Percentiles rank a stretch among this genome's conserved stretches.
Evolutionary conservation across 2,329 filamentous ascomycete species (phyloP).

Genomic region (Magnaporthiopsis incrustans): DNA sequence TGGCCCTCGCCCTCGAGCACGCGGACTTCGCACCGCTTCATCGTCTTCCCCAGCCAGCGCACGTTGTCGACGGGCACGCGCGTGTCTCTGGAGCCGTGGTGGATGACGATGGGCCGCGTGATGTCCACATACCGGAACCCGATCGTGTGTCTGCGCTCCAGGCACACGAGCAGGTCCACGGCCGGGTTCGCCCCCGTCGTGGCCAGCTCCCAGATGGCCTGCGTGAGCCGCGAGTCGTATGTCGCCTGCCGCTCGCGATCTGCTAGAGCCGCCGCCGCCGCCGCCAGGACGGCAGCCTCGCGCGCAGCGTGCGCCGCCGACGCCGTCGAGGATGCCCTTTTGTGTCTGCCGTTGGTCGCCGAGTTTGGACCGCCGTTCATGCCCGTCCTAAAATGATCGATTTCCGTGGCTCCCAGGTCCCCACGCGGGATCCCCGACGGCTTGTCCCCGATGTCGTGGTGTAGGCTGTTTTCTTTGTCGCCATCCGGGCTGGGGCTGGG

Average conservation of each 20-base stretch:
- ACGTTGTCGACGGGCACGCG: constrained; percentile 94
- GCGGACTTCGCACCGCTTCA: constrained; percentile 86
- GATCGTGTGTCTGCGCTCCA: constrained; percentile 84
- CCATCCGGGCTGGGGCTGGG: constrained; percentile 18
- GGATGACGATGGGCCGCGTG: constrained; percentile 81
- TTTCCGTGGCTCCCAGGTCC: constrained; percentile 30
- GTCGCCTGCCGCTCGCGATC: constrained; percentile 64
- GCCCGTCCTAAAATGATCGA: constrained; percentile 36
- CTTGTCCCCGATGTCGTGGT: constrained; percentile 20
- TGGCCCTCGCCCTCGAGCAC: constrained; percentile 89
- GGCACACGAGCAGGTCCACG: constrained; percentile 83
- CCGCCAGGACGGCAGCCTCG: constrained; percentile 33
- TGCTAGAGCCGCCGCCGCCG: constrained; percentile 52
- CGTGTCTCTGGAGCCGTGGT: constrained; percentile 85
- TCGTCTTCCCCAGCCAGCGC: constrained; percentile 86
- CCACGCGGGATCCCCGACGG: constrained; percentile 15
- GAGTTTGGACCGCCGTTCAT: constrained; percentile 13
- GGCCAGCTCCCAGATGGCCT: constrained; percentile 89
- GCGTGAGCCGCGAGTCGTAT: constrained; percentile 81
- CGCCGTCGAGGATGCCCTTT: constrained; percentile 17
- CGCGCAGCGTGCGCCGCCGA: constrained; percentile 13
- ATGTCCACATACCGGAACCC: constrained; percentile 98
- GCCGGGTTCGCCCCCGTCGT: constrained; percentile 90
- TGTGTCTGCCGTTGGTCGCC: constrained; percentile 16
- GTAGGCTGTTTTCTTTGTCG: constrained; percentile 41